Percentiles rank a stretch among this genome's conserved stretches.
Conservation (phyloP, 176 grass and related monocot species). For the Typha latifolia region DNA sequence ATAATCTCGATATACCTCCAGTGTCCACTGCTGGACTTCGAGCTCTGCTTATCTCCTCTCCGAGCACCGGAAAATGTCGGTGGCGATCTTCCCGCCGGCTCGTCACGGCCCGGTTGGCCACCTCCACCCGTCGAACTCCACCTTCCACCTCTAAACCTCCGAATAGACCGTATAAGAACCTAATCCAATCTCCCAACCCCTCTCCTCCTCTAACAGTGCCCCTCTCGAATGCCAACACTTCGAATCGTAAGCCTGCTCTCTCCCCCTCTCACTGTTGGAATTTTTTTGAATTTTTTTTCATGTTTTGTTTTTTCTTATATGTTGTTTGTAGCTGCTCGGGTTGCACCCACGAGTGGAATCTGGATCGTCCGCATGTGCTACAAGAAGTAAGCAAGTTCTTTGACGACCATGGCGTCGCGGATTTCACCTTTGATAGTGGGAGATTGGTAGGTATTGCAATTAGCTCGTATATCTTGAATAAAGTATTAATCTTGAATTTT, state of each 20-base stretch:
- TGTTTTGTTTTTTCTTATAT: no score
- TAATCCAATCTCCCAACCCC: slow-evolving; percentile 7
- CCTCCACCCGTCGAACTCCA: slow-evolving; percentile 10
- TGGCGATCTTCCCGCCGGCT: slow-evolving; percentile 22
- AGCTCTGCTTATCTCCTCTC: not conserved
- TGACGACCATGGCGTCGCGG: slow-evolving; percentile 34
- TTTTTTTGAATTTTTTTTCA: no score
- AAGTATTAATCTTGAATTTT: not conserved
- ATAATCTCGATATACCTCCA: no score
- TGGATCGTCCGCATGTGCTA: slow-evolving; percentile 62
- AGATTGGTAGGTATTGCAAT: slow-evolving; percentile 42
- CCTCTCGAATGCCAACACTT: slow-evolving; percentile 76
- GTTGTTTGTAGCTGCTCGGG: slow-evolving; percentile 55
- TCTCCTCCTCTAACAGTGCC: slow-evolving; percentile 16
- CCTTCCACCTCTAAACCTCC: slow-evolving; percentile 26
- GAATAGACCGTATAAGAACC: not conserved
- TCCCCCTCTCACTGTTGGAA: no score
- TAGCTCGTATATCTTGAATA: not conserved
- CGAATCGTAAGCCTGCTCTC: slow-evolving; percentile 37
- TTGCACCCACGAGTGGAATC: slow-evolving; percentile 59
- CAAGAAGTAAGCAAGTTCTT: slow-evolving; percentile 64
- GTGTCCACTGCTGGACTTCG: not conserved
- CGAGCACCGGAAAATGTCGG: slow-evolving; percentile 7
- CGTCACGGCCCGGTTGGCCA: slow-evolving; percentile 21
- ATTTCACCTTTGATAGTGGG: slow-evolving; percentile 77